Evolutionary conservation across 192 early-diverging fungal genomes (phyloP), one percentile per base, ranked within the genome.

Genomic region (Coemansia sp.): DNA sequence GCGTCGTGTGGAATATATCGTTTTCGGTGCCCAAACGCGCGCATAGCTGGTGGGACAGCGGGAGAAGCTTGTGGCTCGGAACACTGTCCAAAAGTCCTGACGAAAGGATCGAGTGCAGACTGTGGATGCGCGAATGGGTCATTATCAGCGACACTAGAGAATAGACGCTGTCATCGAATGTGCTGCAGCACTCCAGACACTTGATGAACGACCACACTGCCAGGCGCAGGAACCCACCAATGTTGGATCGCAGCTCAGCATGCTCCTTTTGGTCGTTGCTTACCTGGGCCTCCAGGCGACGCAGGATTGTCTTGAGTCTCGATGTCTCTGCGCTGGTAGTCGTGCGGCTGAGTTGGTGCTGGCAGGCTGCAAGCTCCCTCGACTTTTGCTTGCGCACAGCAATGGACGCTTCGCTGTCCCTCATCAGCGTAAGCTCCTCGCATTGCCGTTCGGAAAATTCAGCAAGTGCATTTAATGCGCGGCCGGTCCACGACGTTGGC

Each of bases 21-120:
- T 61, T 58, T 1, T 70, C 74, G 7, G 68, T 72, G 57, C 71
- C 62, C 50, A 82, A 60, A 1, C 72, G 80, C 22, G 75, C 80
- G 9, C 74, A 82, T 31, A 82, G 67, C 58, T 82, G 80, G 57
- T 68, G 75, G 1, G 55, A 61, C 17, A 82, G 64, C 54, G 70
- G 74, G 25, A 82, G 64, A 20, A 82, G 72, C 75, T 77, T 76
- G 60, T 55, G 75, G 53, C 75, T 71, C 22, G 74, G 68, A 20
- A 77, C 71, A 15, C 44, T 33, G 50, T 77, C 71, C 55, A 71
- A 37, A 22, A 67, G 33, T 1, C 47, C 42, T 15, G 62, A 33
- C 4, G 62, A 41, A 37, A 82, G 50, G 20, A 54, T 50, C 1
- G 23, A 23, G 27, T 72, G 65, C 52, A 82, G 61, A 33, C 65